A percentile compares a stretch with the other conserved stretches of the same genome.
Conservation (phyloP, 257 asterid genomes). For the Gentiana dahurica region DNA sequence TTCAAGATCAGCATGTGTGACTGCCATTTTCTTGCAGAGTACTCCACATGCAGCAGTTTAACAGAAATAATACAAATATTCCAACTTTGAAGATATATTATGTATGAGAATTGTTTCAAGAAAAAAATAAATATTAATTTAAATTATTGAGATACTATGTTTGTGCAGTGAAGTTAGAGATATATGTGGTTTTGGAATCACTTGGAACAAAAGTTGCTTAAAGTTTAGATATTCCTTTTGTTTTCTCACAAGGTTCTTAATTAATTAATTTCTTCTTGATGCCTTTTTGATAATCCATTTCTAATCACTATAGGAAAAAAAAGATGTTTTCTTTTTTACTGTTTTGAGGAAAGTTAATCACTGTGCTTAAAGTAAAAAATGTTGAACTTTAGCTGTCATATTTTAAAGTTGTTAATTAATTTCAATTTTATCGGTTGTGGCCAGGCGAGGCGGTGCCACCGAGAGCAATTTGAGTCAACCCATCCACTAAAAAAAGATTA, state of each 20-base stretch:
- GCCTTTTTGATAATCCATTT: constrained; percentile 3
- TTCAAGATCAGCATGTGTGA: constrained; percentile 81
- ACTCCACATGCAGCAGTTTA: not conserved
- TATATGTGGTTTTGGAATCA: constrained; percentile 42
- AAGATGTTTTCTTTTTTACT: constrained; percentile 3
- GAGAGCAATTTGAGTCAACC: no score
- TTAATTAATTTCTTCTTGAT: not conserved
- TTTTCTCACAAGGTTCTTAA: constrained; percentile 18
- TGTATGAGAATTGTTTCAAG: constrained; percentile 5
- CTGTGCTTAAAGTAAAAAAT: constrained; percentile 4
- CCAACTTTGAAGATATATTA: not conserved
- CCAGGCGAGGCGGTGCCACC: no score
- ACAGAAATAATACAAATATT: not conserved
- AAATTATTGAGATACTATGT: constrained; percentile 4
- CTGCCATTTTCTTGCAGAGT: constrained; percentile 40
- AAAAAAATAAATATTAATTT: not conserved
- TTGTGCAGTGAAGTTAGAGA: constrained; percentile 6
- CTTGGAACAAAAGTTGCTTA: constrained; percentile 97
- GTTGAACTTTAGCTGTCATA: no score
- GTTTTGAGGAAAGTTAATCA: not conserved
- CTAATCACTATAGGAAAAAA: constrained; percentile 8
- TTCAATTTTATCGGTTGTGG: no score
- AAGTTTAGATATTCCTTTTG: constrained; percentile 58
- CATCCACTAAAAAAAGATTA: no score
- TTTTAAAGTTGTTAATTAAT: no score